Base-by-base conservation (phyloP, 345 rosid species). In the Hibiscus mutabilis region DNA sequence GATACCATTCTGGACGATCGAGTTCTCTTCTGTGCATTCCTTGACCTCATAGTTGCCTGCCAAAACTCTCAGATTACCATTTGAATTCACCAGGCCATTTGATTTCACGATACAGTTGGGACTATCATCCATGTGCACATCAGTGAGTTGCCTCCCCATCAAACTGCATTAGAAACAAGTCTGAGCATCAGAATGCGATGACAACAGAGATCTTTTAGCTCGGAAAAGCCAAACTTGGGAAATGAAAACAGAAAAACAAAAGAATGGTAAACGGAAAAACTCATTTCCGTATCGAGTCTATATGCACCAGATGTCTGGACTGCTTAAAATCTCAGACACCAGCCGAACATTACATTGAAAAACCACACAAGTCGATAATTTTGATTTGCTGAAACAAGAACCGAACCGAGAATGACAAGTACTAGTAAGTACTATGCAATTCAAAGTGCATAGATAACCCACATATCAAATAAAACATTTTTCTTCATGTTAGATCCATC, bases 131-230 rank as follows among this genome's bases (percentile, higher is more conserved):
- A 84, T 84, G 73, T 82, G 86, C 69, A 84, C 83, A 68, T 81
- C 81, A 49, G 78, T 78, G 71, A 86, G 86, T 67, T 88, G 87
- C 80, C 85, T 85, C 71, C 97, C 98, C 98, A 91, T 93, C 81
- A 79, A 75, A 81, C 96, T 91, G 85, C 84, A 72, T 13, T 15
- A 73, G 47, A 49, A 44, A 40, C 35, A 60, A 18, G 60, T 60
- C 25, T 7, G 22, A 77, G 18, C 66, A 71, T 65, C 55, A 58
- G 16, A 18, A 74, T 40, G 61, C 19, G 53, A 49, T 49, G 53
- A 51, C 2, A 74, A 61, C 40, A 35, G 19, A 70, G 64, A 51
- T 5, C 49, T 49, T 71, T 58, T 35, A 52, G 25, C 65, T 73
- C 42, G 12, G 49, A 22, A 27, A 66, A 31, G 13, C 2, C 5